Evolutionary conservation across 2,329 filamentous ascomycete genomes (phyloP).

Genomic region (Fusarium verrucosum): DNA sequence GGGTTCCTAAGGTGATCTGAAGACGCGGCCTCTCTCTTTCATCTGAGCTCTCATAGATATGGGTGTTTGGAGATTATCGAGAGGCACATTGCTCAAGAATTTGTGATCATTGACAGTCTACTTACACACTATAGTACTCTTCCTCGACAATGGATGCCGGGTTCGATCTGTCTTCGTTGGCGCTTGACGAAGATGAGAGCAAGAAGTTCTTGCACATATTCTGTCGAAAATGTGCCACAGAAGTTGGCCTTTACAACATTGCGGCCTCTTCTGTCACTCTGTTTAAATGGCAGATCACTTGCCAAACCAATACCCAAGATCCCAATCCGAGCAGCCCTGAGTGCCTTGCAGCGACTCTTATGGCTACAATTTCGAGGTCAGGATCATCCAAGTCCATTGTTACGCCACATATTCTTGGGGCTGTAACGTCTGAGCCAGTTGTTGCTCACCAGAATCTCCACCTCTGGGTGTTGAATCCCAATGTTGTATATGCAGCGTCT

Average conservation of each 20-base stretch:
- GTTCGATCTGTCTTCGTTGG: constrained; percentile 45
- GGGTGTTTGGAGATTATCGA: constrained; percentile 59
- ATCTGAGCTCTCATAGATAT: constrained; percentile 58
- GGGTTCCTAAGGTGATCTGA: constrained; percentile 52
- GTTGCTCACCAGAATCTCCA: constrained; percentile 50
- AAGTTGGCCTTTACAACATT: constrained; percentile 60
- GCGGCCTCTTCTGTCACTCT: constrained; percentile 58
- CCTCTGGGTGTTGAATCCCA: constrained; percentile 66
- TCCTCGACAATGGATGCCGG: constrained; percentile 45
- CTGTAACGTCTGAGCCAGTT: constrained; percentile 1
- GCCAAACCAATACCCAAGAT: constrained; percentile 45
- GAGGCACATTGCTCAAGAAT: constrained; percentile 54
- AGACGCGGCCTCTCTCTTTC: constrained; percentile 54
- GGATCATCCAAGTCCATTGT: constrained; percentile 67
- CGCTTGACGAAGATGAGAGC: constrained; percentile 36
- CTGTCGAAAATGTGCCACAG: constrained; percentile 57
- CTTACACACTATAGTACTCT: constrained; percentile 52
- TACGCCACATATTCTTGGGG: constrained; percentile 47
- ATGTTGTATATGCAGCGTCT: constrained; percentile 62
- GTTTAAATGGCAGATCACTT: constrained; percentile 67
- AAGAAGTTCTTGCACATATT: constrained; percentile 52
- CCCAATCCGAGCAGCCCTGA: constrained; percentile 55
- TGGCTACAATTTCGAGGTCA: constrained; percentile 64
- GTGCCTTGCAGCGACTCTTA: constrained; percentile 63
- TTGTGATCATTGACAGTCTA: constrained; percentile 13